phyloP scores from a whole-genome alignment of 495 filamentous ascomycete species.

The Tuber brumale region DNA sequence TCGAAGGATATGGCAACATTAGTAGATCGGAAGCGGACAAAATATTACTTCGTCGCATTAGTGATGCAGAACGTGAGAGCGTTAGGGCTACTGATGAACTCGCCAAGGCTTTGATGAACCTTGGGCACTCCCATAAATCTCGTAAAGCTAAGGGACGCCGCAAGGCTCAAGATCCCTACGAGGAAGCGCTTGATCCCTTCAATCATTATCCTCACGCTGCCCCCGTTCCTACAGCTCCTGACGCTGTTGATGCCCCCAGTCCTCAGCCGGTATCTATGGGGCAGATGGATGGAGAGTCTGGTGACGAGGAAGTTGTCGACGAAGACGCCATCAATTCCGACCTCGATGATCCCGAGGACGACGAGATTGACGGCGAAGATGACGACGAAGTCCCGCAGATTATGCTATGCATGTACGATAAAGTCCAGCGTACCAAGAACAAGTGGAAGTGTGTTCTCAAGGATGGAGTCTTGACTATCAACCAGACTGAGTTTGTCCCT shows the following conservation, averaged over 20 bases:
- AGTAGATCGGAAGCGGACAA: constrained; percentile 37
- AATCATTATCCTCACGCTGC: constrained; percentile 40
- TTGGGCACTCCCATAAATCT: constrained; percentile 44
- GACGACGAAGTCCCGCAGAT: constrained; percentile 71
- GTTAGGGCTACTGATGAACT: constrained; percentile 37
- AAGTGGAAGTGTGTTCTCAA: constrained; percentile 99
- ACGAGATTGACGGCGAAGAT: constrained; percentile 68
- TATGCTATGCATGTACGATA: constrained; percentile 99
- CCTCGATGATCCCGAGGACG: constrained; percentile 89
- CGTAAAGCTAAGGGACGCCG: constrained; percentile 41
- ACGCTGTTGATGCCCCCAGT: neutral
- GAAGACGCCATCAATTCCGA: constrained; percentile 99
- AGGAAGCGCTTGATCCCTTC: constrained; percentile 35
- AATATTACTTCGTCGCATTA: constrained; percentile 35
- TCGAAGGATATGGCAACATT: constrained; percentile 44
- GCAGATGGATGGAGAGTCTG: constrained; percentile 59
- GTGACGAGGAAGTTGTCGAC: constrained; percentile 66
- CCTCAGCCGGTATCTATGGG: constrained; percentile 20
- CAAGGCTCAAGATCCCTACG: constrained; percentile 34
- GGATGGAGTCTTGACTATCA: constrained; percentile 87
- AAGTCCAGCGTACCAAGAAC: constrained; percentile 98
- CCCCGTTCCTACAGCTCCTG: neutral
- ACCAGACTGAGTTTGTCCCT: constrained; percentile 69
- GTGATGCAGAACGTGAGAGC: constrained; percentile 36
- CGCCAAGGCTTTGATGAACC: constrained; percentile 33